phyloP scores from a whole-genome alignment of 352 stramenopile genomes.

The Pythium volutum region DNA sequence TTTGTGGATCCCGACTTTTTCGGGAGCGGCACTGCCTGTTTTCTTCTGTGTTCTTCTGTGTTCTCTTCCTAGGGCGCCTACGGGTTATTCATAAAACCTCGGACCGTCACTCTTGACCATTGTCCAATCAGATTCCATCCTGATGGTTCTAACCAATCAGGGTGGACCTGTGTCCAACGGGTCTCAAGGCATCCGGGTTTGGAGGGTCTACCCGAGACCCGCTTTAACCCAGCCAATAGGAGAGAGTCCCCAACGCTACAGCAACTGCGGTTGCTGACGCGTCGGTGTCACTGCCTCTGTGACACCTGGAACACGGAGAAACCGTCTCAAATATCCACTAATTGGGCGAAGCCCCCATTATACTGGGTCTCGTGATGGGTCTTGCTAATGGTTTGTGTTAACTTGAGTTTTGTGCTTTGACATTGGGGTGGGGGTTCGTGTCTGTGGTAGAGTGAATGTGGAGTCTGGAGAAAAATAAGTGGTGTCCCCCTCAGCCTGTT shows the following conservation, averaged over 20 bases:
- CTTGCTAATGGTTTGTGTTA: too few species aligned
- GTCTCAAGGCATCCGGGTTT: too few species aligned
- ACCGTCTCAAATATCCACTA: too few species aligned
- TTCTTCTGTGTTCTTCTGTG: conserved; percentile 2
- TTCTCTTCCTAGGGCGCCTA: not conserved
- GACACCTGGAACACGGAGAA: not conserved
- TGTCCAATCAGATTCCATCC: not conserved
- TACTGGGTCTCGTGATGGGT: too few species aligned
- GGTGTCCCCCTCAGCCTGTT: too few species aligned
- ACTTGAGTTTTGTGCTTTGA: too few species aligned
- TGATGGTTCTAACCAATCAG: conserved; percentile 13
- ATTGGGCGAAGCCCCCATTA: too few species aligned
- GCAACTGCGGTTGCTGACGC: conserved; percentile 3
- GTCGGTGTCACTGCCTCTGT: not conserved
- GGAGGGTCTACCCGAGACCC: too few species aligned
- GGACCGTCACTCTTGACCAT: not conserved
- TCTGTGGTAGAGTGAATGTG: too few species aligned
- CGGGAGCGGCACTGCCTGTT: not conserved
- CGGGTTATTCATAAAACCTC: conserved; percentile 1
- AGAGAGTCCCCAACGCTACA: not conserved
- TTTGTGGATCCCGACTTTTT: too few species aligned
- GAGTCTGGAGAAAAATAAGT: too few species aligned
- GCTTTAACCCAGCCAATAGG: not conserved
- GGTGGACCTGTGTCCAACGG: not conserved
- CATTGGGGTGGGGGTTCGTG: too few species aligned